Conservation (phyloP, 805 yeast genomes). For the Starmerella gropengiesseri region DNA sequence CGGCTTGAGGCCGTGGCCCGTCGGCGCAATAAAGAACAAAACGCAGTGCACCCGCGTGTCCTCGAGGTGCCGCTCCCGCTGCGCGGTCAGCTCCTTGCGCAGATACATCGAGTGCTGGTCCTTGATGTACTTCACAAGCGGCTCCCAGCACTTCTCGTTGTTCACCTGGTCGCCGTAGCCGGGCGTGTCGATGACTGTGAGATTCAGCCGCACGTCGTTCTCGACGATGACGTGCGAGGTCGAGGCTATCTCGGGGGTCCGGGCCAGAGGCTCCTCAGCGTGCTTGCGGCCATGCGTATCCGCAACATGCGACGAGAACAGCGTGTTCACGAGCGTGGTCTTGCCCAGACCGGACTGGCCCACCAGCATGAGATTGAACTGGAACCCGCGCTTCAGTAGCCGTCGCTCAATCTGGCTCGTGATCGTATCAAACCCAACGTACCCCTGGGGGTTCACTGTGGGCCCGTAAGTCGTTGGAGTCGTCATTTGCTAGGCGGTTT, state of each 20-base stretch:
- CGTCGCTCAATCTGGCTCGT: slow-evolving; percentile 91
- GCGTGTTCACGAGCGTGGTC: slow-evolving; percentile 79
- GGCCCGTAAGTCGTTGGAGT: slow-evolving; percentile 9
- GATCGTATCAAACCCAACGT: slow-evolving; percentile 95
- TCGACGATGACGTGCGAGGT: slow-evolving; percentile 49
- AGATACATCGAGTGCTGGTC: slow-evolving; percentile 87
- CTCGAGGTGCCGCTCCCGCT: slow-evolving; percentile 67
- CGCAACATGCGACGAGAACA: slow-evolving; percentile 73
- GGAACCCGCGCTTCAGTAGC: slow-evolving; percentile 83
- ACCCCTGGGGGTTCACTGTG: slow-evolving; percentile 44
- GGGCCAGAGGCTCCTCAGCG: slow-evolving; percentile 61
- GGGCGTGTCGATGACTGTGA: slow-evolving; percentile 91
- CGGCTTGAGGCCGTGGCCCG: slow-evolving; percentile 71
- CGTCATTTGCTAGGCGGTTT: background rate
- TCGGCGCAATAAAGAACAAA: slow-evolving; percentile 82
- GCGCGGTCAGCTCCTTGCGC: slow-evolving; percentile 89
- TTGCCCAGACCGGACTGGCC: slow-evolving; percentile 90
- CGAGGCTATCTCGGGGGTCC: slow-evolving; percentile 67
- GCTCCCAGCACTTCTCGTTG: slow-evolving; percentile 95
- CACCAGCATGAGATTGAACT: slow-evolving; percentile 86
- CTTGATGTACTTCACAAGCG: slow-evolving; percentile 83
- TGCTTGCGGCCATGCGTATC: slow-evolving; percentile 61
- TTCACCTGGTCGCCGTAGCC: slow-evolving; percentile 96
- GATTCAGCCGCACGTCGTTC: slow-evolving; percentile 73
- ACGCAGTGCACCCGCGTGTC: slow-evolving; percentile 93